A percentile compares a stretch with the other conserved stretches of the same genome.
phyloP scores from a whole-genome alignment of 345 rosid species.

The Rhizophora apiculata region DNA sequence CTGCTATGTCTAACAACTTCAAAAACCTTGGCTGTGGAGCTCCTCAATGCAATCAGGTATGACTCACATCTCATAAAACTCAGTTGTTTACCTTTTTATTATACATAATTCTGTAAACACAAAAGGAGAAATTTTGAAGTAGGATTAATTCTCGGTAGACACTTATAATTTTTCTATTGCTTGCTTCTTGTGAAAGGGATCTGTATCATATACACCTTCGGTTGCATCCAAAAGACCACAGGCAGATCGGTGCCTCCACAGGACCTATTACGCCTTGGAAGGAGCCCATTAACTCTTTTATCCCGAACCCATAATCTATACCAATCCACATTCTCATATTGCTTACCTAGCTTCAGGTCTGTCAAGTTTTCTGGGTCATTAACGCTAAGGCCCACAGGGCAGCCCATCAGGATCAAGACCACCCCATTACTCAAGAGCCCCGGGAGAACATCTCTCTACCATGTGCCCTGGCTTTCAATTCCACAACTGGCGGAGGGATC shows the following conservation, averaged over 20 bases:
- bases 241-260: constrained; percentile 80
- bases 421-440: too few species aligned
- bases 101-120: background rate
- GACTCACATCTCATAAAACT: background rate
- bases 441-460: too few species aligned
- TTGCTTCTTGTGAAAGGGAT: too few species aligned
- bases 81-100: background rate
- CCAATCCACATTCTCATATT: constrained; percentile 79
- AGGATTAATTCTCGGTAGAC: too few species aligned
- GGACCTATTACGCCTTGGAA: constrained; percentile 75
- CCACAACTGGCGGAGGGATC: too few species aligned
- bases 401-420: constrained; percentile 39
- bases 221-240: constrained; percentile 61
- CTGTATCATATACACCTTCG: constrained; percentile 45
- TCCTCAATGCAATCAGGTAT: constrained; percentile 79
- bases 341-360: constrained; percentile 77
- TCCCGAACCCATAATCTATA: constrained; percentile 73
- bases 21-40: constrained; percentile 52
- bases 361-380: constrained; percentile 77
- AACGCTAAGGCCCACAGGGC: constrained; percentile 69
- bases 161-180: too few species aligned
- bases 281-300: constrained; percentile 73
- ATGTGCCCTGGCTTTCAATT: too few species aligned
- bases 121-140: too few species aligned
- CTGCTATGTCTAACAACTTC: constrained; percentile 53